Percentiles rank a stretch among this genome's conserved stretches.
Conservation (phyloP, 1,284 basidiomycete genomes). For the Fomitiporia mediterranea region DNA sequence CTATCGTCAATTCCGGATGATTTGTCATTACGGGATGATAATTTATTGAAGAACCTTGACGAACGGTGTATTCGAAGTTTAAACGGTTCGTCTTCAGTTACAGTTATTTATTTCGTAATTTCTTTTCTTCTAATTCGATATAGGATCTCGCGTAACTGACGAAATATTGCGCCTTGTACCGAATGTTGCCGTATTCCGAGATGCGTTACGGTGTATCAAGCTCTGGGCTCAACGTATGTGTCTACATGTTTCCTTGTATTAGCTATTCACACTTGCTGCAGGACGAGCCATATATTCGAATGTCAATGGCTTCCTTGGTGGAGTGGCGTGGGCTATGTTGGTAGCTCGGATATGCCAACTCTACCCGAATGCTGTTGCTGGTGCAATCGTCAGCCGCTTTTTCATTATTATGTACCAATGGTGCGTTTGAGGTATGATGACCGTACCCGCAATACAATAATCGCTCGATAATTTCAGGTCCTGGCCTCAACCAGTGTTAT, state of each 20-base stretch:
- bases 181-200: conserved; percentile 91
- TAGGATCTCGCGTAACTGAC: conserved; percentile 94
- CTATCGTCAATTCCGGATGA: conserved; percentile 87
- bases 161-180: conserved; percentile 95
- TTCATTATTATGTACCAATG: conserved; percentile 98
- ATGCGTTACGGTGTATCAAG: conserved; percentile 93
- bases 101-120: conserved; percentile 11
- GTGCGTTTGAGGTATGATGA: conserved; percentile 42
- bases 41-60: conserved; percentile 88
- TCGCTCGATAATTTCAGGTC: conserved; percentile 47
- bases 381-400: conserved; percentile 94
- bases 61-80: conserved; percentile 94
- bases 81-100: conserved; percentile 57
- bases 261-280: conserved; percentile 29
- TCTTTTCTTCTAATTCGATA: conserved; percentile 19
- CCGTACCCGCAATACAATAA: conserved; percentile 12
- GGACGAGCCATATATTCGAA: conserved; percentile 97
- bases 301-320: conserved; percentile 96
- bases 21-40: conserved; percentile 86
- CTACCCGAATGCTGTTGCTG: conserved; percentile 92
- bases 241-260: not conserved
- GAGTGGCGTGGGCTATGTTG: conserved; percentile 98
- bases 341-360: conserved; percentile 98
- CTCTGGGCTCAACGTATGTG: conserved; percentile 92
- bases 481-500: conserved; percentile 96